These are phyloP conservation scores for Citropsis articulata DNA, from an alignment of 345 rosid species.

Conservation along the genomic window DNA sequence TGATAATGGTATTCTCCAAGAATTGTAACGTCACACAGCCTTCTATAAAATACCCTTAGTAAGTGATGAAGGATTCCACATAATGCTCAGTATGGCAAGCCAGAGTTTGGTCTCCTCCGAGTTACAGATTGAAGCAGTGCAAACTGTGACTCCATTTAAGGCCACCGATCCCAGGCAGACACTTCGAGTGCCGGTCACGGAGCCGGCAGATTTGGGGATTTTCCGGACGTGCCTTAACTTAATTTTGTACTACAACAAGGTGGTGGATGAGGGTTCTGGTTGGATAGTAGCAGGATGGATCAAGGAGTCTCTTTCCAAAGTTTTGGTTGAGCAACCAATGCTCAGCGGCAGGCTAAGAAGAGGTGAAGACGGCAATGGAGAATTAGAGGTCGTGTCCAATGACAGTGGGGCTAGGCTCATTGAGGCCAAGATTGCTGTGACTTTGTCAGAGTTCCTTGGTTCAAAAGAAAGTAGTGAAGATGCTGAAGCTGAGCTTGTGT, in stretches of 20 bases:
- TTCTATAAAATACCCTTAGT: neutral
- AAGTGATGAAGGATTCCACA: neutral
- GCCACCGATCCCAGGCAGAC: constrained; percentile 51
- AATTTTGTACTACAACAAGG: constrained; percentile 43
- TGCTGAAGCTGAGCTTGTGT: constrained; percentile 54
- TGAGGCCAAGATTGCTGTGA: constrained; percentile 46
- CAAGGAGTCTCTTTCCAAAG: constrained; percentile 64
- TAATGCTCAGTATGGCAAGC: constrained; percentile 18
- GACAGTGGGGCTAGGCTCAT: constrained; percentile 68
- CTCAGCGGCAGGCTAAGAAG: constrained; percentile 56
- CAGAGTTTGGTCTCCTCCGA: constrained; percentile 7
- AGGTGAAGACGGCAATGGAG: constrained; percentile 34
- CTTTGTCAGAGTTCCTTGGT: constrained; percentile 52
- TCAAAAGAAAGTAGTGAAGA: constrained; percentile 33
- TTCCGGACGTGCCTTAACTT: constrained; percentile 47
- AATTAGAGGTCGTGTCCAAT: constrained; percentile 66
- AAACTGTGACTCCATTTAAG: constrained; percentile 42
- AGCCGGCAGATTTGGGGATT: constrained; percentile 34
- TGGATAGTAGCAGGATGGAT: constrained; percentile 72
- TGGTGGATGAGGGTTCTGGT: constrained; percentile 44
- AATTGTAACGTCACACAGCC: neutral
- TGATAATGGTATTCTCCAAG: neutral
- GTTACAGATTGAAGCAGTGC: constrained; percentile 48
- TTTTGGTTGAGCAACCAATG: constrained; percentile 54
- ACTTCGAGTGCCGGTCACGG: constrained; percentile 32